Percentiles rank a stretch among this genome's conserved stretches.
Conservation (phyloP, 768 basidiomycete species). For the Phallus indusiatus region DNA sequence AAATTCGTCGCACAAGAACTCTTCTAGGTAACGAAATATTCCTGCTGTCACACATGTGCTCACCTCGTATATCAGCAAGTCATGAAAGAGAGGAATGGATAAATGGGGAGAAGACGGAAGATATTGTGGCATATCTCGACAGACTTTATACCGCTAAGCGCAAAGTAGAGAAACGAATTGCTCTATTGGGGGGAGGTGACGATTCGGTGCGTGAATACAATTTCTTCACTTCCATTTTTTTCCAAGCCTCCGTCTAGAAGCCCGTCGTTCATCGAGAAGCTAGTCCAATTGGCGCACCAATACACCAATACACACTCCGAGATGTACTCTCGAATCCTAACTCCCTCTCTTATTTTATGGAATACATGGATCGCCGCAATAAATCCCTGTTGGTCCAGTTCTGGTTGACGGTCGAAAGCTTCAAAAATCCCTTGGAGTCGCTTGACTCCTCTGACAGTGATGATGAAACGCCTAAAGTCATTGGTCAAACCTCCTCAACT, state of each 20-base stretch:
- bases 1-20: conserved; percentile 73
- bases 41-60: background rate
- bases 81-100: conserved; percentile 88
- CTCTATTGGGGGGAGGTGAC: conserved; percentile 62
- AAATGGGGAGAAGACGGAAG: conserved; percentile 75
- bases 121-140: conserved; percentile 79
- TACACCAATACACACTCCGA: conserved; percentile 51
- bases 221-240: background rate
- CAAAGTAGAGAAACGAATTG: conserved; percentile 79
- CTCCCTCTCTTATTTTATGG: conserved; percentile 93
- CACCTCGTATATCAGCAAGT: conserved; percentile 39
- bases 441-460: conserved; percentile 50
- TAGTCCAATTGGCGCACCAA: conserved; percentile 19
- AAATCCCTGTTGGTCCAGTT: conserved; percentile 87
- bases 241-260: background rate
- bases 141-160: conserved; percentile 83
- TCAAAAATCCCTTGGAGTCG: conserved; percentile 91
- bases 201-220: conserved; percentile 38
- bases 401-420: conserved; percentile 95
- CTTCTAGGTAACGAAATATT: conserved; percentile 45
- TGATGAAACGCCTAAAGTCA: conserved; percentile 33
- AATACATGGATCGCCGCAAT: conserved; percentile 90
- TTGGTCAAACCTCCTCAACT: conserved; percentile 36
- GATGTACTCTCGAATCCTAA: conserved; percentile 83
- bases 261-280: background rate